phyloP scores from a whole-genome alignment of 2,329 filamentous ascomycete species.

The Nannizzia gypsea region DNA sequence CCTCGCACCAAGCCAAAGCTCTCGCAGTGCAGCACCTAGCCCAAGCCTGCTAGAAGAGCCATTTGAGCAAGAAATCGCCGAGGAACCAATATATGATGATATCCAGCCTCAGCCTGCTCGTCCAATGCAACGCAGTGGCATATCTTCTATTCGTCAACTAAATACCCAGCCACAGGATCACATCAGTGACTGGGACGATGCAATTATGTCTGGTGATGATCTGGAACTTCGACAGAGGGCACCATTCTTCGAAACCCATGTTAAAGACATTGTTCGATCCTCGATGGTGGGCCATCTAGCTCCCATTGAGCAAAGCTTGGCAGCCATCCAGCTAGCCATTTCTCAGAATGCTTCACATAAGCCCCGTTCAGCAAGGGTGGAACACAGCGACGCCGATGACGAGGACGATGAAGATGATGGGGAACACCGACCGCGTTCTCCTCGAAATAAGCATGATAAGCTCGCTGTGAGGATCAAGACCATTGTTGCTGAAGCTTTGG shows the following conservation, averaged over 20 bases:
- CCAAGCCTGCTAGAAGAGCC: constrained; percentile 52
- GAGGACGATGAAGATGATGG: constrained; percentile 56
- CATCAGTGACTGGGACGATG: constrained; percentile 84
- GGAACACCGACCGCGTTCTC: constrained; percentile 59
- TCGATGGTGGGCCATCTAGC: constrained; percentile 64
- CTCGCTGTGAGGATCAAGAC: constrained; percentile 69
- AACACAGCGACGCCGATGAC: constrained; percentile 84
- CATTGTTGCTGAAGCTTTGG: constrained; percentile 55
- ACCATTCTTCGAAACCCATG: constrained; percentile 80
- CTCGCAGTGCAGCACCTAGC: constrained; percentile 60
- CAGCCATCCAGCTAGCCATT: constrained; percentile 60
- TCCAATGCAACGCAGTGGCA: constrained; percentile 12
- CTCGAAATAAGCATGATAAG: constrained; percentile 54
- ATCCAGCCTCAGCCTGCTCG: not conserved
- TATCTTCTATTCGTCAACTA: constrained; percentile 50
- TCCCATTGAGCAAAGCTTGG: constrained; percentile 69
- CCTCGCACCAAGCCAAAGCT: constrained; percentile 15
- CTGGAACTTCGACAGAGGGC: constrained; percentile 70
- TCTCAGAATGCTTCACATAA: constrained; percentile 47
- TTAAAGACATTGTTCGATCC: constrained; percentile 72
- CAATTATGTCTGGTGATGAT: constrained; percentile 70
- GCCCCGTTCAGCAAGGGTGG: constrained; percentile 53
- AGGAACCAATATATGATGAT: not conserved
- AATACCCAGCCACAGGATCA: constrained; percentile 50
- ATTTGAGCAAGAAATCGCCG: constrained; percentile 8